phyloP scores from a whole-genome alignment of 805 yeast species.

The Grigorovia humatica region DNA sequence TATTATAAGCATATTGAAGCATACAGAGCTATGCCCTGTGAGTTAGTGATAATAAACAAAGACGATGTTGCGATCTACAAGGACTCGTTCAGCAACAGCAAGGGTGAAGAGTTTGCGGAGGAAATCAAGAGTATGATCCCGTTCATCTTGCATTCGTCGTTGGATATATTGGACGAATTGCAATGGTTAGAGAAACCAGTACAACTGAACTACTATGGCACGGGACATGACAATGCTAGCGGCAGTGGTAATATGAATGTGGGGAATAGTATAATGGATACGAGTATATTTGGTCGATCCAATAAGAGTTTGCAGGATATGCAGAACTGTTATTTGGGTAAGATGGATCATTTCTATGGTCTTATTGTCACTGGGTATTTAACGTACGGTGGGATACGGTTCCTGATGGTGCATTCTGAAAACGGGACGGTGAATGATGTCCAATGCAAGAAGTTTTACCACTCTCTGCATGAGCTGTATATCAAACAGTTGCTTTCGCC shows the following conservation, averaged over 20 bases:
- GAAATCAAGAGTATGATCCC: constrained; percentile 57
- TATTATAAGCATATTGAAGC: no score
- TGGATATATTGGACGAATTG: constrained; percentile 83
- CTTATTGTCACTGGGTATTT: constrained; percentile 72
- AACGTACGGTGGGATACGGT: constrained; percentile 79
- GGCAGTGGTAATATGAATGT: background rate
- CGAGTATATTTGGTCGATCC: background rate
- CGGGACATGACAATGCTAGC: background rate
- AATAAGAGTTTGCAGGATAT: background rate
- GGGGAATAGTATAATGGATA: background rate
- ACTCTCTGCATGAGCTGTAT: constrained; percentile 78
- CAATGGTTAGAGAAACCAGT: constrained; percentile 51
- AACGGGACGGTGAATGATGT: constrained; percentile 45
- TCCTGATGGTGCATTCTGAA: constrained; percentile 55
- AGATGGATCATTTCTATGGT: constrained; percentile 79
- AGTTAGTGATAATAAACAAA: constrained; percentile 80
- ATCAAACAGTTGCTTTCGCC: constrained; percentile 80
- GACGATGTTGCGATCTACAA: constrained; percentile 82
- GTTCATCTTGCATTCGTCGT: constrained; percentile 75
- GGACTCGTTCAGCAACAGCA: constrained; percentile 56
- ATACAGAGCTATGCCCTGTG: constrained; percentile 51
- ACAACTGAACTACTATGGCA: background rate
- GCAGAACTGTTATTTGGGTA: constrained; percentile 47
- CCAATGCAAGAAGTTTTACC: constrained; percentile 69
- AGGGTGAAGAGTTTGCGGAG: constrained; percentile 38